Evolutionary conservation across 2,329 filamentous ascomycete genomes (phyloP), one percentile per base, ranked within the genome.

Genomic region (Camptophora hylomeconis): DNA sequence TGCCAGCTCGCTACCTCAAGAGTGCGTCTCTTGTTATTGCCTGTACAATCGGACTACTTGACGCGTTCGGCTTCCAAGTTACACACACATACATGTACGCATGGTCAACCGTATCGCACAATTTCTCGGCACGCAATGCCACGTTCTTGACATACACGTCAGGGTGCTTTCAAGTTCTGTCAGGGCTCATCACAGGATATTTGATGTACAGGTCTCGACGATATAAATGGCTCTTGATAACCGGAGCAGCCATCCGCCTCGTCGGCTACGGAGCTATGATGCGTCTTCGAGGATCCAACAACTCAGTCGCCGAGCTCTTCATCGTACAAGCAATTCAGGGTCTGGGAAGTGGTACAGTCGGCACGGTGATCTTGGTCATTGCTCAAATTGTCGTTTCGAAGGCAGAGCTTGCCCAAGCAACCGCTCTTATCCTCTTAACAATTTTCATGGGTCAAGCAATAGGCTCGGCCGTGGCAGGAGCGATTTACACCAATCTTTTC

Each of bases 211-310:
- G 50, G 25, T 50, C 53, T 2, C 46, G 56, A 19, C 51, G 52
- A 2, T 67, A 63, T 48, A 67, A 67, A 36, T 62, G 57, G 54
- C 45, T 67, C 2, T 45, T 53, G 8, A 45, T 66, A 13, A 35
- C 45, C 3, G 61, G 58, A 4, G 49, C 53, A 2, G 31, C 50
- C 2, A 39, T 67, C 17, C 58, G 61, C 7, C 41, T 63, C 7
- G 38, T 66, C 17, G 63, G 64, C 4, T 66, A 67, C 33, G 62
- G 60, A 3, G 40, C 65, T 17, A 67, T 67, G 63, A 50, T 66
- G 17, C 53, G 63, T 2, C 52, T 67, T 6, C 55, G 61, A 3
- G 60, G 51, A 1, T 49, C 53, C 25, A 39, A 51, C 20, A 65
- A 60, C 41, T 55, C 55, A 3, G 37, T 48, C 0, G 57, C 50